Evolutionary conservation across 805 yeast species (phyloP), one percentile per base, ranked within the genome.

Genomic region (Candida stauntonica): DNA sequence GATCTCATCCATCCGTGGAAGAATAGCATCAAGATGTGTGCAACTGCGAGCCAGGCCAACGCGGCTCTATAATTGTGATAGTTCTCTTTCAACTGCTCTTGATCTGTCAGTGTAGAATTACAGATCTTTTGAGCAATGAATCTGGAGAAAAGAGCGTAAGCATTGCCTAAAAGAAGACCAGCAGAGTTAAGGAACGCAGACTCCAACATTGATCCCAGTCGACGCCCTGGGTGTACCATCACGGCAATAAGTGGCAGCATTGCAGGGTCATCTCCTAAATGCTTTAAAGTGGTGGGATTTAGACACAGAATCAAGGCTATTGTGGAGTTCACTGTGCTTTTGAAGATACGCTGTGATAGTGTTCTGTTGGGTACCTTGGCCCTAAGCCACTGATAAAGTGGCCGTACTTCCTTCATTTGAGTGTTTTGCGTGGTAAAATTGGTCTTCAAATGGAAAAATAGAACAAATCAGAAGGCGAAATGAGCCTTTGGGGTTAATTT

Each of bases 1-100:
- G 71, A 63, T 50, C 77, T 61, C 63, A 70, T 61, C 68, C 71
- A 68, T 0, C 77, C 79, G 44, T 70, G 75, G 31, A 64, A 51
- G 33, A 70, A 64, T 20, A 73, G 54, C 75, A 71, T 70, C 17
- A 69, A 15, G 2, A 67, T 56, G 45, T 73, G 77, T 36, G 67
- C 59, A 0, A 70, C 62, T 1, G 72, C 71, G 31, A 73, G 42
- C 14, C 70, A 56, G 0, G 68, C 74, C 35, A 73, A 40, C 0
- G 70, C 73, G 1, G 70, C 57, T 39, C 65, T 58, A 40, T 54
- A 64, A 2, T 61, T 55, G 13, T 41, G 41, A 41, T 56, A 67
- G 42, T 64, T 59, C 11, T 33, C 26, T 14, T 31, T 29, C 17
- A 55, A 47, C 35, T 62, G 68, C 34, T 54, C 47, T 4, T 53